A percentile compares a stretch with the other conserved stretches of the same genome.
Evolutionary conservation across 2,329 filamentous ascomycete species (phyloP).

Genomic region (Stemphylium lycopersici): DNA sequence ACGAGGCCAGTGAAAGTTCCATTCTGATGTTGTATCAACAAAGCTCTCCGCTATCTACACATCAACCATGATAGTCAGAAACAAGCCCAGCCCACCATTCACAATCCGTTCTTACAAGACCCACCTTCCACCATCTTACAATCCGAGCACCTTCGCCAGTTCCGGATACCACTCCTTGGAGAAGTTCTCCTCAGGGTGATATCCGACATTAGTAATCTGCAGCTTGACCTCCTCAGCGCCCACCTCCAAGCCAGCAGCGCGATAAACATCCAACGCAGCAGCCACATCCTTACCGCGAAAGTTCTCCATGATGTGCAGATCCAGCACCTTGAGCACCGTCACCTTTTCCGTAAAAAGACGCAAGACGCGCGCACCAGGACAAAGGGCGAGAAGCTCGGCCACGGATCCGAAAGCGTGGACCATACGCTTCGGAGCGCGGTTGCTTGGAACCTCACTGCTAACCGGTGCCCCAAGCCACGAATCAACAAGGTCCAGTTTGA

Average conservation of each 20-base stretch:
- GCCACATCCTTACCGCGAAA: conserved; percentile 1
- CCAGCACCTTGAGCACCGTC: conserved; percentile 8
- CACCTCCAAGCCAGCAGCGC: conserved; percentile 10
- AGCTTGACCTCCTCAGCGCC: conserved; percentile 14
- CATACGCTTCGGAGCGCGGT: background rate
- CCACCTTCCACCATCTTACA: background rate
- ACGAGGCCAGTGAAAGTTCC: too few species aligned
- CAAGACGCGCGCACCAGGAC: conserved; percentile 17
- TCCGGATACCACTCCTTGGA: background rate
- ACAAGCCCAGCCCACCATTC: background rate
- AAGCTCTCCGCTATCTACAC: background rate
- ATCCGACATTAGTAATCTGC: background rate
- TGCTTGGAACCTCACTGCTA: background rate
- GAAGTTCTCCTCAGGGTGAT: background rate
- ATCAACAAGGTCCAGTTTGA: conserved; percentile 17
- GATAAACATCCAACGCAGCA: conserved; percentile 4
- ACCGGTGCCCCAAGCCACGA: background rate
- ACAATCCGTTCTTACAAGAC: background rate
- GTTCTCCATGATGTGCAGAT: conserved; percentile 11
- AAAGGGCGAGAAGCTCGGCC: conserved; percentile 11
- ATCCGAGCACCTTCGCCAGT: background rate
- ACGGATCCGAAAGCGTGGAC: conserved; percentile 2
- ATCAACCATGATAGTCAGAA: background rate
- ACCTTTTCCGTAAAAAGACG: conserved; percentile 8
- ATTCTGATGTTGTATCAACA: too few species aligned